Evolutionary conservation across 108 stramenopile genomes (phyloP).

Genomic region (Bacterosira constricta): DNA sequence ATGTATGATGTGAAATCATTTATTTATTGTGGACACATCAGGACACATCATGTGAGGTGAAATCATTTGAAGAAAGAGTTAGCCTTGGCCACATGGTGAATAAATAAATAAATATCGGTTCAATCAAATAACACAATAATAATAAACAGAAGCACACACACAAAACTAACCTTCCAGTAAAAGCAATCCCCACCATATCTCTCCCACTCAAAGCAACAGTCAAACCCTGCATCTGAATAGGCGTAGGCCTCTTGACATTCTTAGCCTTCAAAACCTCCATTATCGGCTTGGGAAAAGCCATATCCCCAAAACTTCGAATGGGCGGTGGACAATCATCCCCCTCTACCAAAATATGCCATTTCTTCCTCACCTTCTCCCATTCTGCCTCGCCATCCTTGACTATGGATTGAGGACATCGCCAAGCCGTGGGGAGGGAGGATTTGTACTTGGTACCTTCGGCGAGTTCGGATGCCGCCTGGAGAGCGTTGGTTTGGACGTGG

Average conservation of each 20-base stretch:
- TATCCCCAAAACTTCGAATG: constrained; percentile 91
- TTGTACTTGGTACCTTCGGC: constrained; percentile 88
- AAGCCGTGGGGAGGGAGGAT: constrained; percentile 83
- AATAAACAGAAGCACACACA: background rate
- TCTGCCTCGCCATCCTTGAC: constrained; percentile 69
- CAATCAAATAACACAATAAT: no score
- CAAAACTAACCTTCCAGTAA: constrained; percentile 70
- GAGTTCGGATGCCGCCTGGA: constrained; percentile 92
- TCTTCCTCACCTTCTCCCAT: constrained; percentile 81
- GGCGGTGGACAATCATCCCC: constrained; percentile 92
- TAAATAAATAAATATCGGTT: no score
- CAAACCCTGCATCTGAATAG: constrained; percentile 99
- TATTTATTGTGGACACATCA: no score
- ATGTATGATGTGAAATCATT: no score
- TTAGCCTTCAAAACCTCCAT: constrained; percentile 76
- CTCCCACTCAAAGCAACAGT: constrained; percentile 95
- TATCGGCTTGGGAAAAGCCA: constrained; percentile 92
- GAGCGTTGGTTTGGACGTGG: constrained; percentile 94
- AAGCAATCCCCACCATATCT: constrained; percentile 99
- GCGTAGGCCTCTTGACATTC: constrained; percentile 94
- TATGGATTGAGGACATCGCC: constrained; percentile 87
- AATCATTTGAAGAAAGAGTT: no score
- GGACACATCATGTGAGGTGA: no score
- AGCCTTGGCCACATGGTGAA: no score
- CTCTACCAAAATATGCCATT: constrained; percentile 97